Evolutionary conservation across 768 basidiomycete genomes (phyloP), one percentile per base, ranked within the genome.

Genomic region (Multifurca ochricompacta): DNA sequence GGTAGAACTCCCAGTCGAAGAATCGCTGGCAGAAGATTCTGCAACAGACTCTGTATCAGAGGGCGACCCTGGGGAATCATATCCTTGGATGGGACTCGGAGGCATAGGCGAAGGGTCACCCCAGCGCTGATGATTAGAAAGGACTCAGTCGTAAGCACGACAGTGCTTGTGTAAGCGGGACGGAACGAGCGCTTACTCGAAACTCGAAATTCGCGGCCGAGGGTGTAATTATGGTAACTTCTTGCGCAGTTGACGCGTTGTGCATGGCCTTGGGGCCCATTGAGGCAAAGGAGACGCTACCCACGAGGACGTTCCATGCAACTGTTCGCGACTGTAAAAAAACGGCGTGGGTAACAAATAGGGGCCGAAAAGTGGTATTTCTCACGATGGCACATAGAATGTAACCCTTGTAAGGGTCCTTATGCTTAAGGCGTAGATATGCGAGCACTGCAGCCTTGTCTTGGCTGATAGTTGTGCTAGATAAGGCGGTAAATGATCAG

Each of bases 391-490:
- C 77, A 65, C 87, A 89, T 7, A 87, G 72, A 41, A 89, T 70
- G 61, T 85, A 89, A 4, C 86, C 87, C 57, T 82, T 81, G 69
- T 80, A 79, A 0, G 83, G 85, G 63, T 87, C 81, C 63, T 88
- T 89, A 71, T 90, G 88, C 64, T 78, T 77, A 70, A 91, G 74
- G 50, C 88, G 84, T 52, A 90, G 73, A 63, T 90, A 91, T 3
- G 81, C 84, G 19, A 90, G 75, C 16, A 79, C 83, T 0, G 87
- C 87, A 0, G 88, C 87, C 64, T 88, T 87, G 70, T 91, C 88
- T 62, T 82, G 77, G 37, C 74, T 72, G 58, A 90, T 87, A 1
- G 86, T 90, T 37, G 86, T 83, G 61, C 85, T 87, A 59, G 16
- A 27, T 35, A 30, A 10, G n/a, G 19, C 14, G 28, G 18, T 45